Evolutionary conservation across 495 filamentous ascomycete genomes (phyloP), one percentile per base, ranked within the genome.

Genomic region (Copromyces sp.): DNA sequence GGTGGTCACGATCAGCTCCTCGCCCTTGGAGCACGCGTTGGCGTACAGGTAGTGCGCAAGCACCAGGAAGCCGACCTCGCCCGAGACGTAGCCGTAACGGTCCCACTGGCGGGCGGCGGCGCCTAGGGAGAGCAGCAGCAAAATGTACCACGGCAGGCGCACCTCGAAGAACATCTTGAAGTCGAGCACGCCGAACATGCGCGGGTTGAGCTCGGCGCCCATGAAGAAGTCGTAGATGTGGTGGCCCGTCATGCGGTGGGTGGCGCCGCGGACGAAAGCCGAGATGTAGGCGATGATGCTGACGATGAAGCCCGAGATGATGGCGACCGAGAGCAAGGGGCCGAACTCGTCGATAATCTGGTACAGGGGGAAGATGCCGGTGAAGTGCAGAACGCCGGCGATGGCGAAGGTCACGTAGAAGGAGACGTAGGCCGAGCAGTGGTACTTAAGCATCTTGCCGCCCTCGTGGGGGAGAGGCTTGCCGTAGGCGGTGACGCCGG

Each of bases 91-190:
- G 75, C 95, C 95, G 81, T 94, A 94, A 32, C 84, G 78, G 73
- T 98, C 94, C 75, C 92, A 98, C 84, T 98, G 95, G 71, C 92
- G 90, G 53, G 92, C 90, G 17, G 93, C 93, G 11, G 94, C 89
- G 68, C 89, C 93, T 77, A 89, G 86, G 47, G 89, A 90, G 45
- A 96, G 84, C 68, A 95, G 86, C 75, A 97, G 90, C 32, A 99
- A 87, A 69, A 97, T 97, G 83, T 89, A 99, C 95, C 95, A 99
- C 47, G 95, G 95, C 69, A 99, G 86, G 74, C 95, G 92, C 74
- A 99, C 95, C 83, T 99, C 95, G 79, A 95, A 97, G 85, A 99
- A 98, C 95, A 99, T 98, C 87, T 99, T 99, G 84, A 98, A 93
- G 80, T 99, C 95, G 72, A 99, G 85, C 74, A 95, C 89, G 37